phyloP scores from a whole-genome alignment of 495 filamentous ascomycete species.

The Aspergillus conjunctus region DNA sequence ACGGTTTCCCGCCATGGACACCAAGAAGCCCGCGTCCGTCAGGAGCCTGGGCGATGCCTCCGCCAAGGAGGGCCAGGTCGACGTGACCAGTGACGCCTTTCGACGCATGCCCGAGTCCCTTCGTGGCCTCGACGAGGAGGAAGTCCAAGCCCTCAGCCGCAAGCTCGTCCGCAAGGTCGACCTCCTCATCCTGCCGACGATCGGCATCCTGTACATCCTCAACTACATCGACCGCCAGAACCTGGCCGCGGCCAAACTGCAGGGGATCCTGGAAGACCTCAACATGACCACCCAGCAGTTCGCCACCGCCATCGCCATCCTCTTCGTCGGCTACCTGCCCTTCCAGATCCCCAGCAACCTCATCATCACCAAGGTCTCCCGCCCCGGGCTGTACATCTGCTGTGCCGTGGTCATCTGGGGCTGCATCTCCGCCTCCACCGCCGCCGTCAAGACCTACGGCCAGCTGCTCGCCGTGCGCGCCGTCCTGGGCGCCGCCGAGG shows the following conservation, averaged over 20 bases:
- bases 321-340: conserved; percentile 51
- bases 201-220: conserved; percentile 43
- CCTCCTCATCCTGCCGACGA: conserved; percentile 37
- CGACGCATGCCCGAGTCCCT: conserved; percentile 36
- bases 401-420: conserved; percentile 53
- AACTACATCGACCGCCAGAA: conserved; percentile 45
- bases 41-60: conserved; percentile 31
- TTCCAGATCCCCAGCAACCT: conserved; percentile 64
- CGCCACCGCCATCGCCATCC: conserved; percentile 34
- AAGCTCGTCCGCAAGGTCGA: conserved; percentile 49
- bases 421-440: conserved; percentile 46
- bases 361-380: conserved; percentile 49
- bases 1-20: conserved; percentile 19
- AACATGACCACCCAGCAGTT: conserved; percentile 34
- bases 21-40: conserved; percentile 26
- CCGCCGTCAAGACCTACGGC: conserved; percentile 30
- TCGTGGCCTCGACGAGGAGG: conserved; percentile 29
- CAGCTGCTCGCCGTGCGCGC: conserved; percentile 40
- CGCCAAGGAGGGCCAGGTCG: conserved; percentile 37
- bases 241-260: conserved; percentile 32
- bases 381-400: conserved; percentile 37
- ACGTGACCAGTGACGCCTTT: conserved; percentile 26
- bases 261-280: conserved; percentile 34
- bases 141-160: conserved; percentile 31
- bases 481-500: conserved; percentile 45